Evolutionary conservation across 2,329 filamentous ascomycete species (phyloP), one percentile per base, ranked within the genome.

Genomic region (Pestalotiopsis sp.): DNA sequence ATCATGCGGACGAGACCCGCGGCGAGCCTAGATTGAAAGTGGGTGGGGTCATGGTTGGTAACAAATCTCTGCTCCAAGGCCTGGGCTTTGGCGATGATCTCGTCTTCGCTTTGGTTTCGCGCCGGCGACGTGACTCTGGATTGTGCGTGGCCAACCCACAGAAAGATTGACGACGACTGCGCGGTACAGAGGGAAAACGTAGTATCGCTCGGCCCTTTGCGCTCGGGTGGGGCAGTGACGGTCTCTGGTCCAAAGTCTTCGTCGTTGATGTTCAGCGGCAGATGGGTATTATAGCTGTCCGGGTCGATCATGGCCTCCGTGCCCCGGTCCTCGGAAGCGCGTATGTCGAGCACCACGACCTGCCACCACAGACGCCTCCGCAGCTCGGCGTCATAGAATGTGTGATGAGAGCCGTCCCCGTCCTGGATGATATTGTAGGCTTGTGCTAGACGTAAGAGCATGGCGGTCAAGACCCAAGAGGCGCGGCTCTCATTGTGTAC

Each of bases 351-450:
- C n/a, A 88, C 82, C 38, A 89, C 75, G n/a, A 91, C 83, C 70
- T 90, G 86, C 79, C 86, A 87, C 85, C 88, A 91, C 0, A 91
- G 74, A 2, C 89, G 82, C 9, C 89, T 83, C 22, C 88, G 83
- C 78, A 90, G 84, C 75, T 90, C 86, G 3, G 83, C 82, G 67
- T 90, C 84, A 69, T 87, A 91, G 0, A 85, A 82, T 0, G 78
- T 71, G 58, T 80, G 77, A 1, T 74, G 71, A 5, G 74, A 73
- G 4, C 77, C 77, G 48, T 77, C 75, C 3, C 80, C 79, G 69
- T 85, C 83, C 4, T 79, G 79, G 65, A 84, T 81, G 4, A 85
- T 74, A 44, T 76, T 75, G 20, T 81, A 73, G 0, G 78, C 80
- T 58, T 85, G 83, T 0, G 79, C 81, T 3, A 85, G 78, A 6